phyloP scores from a whole-genome alignment of 2,329 filamentous ascomycete genomes.

The Rutstroemia sp. region DNA sequence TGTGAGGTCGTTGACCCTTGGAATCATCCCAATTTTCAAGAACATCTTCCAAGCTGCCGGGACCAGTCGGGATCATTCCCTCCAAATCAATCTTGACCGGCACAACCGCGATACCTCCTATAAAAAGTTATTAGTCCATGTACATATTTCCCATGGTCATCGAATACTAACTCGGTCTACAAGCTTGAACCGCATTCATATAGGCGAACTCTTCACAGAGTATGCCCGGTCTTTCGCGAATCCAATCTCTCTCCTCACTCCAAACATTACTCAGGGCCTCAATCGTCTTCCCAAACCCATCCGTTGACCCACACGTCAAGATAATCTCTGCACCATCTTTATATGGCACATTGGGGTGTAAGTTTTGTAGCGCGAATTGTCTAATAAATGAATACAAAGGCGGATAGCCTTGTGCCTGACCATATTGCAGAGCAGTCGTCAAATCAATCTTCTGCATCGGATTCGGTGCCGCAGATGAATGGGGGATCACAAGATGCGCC shows the following conservation, averaged over 20 bases:
- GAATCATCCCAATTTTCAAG: constrained; percentile 73
- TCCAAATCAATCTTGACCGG: constrained; percentile 69
- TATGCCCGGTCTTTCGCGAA: constrained; percentile 65
- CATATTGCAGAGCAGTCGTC: constrained; percentile 78
- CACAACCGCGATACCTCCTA: constrained; percentile 52
- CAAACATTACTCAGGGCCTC: constrained; percentile 71
- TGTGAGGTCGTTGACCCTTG: constrained; percentile 67
- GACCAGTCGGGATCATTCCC: constrained; percentile 70
- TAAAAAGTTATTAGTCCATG: neutral
- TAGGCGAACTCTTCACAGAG: constrained; percentile 78
- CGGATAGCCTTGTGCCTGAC: constrained; percentile 73
- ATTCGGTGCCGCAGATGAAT: constrained; percentile 51
- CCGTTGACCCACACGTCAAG: constrained; percentile 74
- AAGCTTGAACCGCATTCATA: constrained; percentile 65
- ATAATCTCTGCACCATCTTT: constrained; percentile 67
- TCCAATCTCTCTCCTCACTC: constrained; percentile 59
- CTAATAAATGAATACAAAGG: constrained; percentile 71
- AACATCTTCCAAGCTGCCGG: constrained; percentile 69
- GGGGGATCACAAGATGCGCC: constrained; percentile 62
- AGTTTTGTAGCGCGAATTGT: constrained; percentile 65
- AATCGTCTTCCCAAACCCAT: constrained; percentile 74
- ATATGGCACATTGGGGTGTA: constrained; percentile 80
- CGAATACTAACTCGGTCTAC: constrained; percentile 37
- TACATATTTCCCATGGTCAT: too few relatives aligned
- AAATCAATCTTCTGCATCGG: constrained; percentile 68